Evolutionary conservation across 768 basidiomycete species (phyloP), one percentile per base, ranked within the genome.

Genomic region (Zangia roseola): DNA sequence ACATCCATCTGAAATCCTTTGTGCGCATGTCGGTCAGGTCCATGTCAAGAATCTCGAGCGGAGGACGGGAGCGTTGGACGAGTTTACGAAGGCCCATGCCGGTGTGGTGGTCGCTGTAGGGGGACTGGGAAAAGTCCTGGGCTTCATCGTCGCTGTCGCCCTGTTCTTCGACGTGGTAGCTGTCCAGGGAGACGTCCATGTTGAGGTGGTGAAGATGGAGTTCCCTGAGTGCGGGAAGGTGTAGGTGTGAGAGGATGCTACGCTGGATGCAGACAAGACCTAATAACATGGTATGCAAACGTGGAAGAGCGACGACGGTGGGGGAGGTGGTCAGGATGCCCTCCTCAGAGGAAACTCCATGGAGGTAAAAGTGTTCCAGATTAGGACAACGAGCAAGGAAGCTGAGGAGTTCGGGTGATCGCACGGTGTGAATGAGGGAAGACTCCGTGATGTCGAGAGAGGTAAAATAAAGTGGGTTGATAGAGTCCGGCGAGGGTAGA

Each of bases 21-120:
- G 87, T 90, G 38, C 87, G 83, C 81, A 88, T 83, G 68, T 90
- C 88, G 45, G 84, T 83, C 56, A 83, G 86, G 58, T 90, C 83
- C 88, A 91, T 90, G 60, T 84, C 78, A 20, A 90, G 77, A 26
- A 81, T 65, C 40, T 74, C 74, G 34, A 91, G 69, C 13, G 84
- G 84, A 3, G 88, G 88, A 41, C 70, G 70, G 48, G 76, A 83
- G 10, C 84, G 79, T 9, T 68, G 59, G 26, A 89, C 74, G 46
- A 91, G 76, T 38, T 70, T 75, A 24, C 88, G 82, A 19, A 91
- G 68, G 10, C 88, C 88, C 86, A 89, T 86, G 19, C 88, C 88
- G 3, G 85, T 90, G 19, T 84, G 84, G 40, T 77, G 83, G 63
- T 90, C 88, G 45, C 84, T 90, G 60, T 72, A 85, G 16, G 84